Evolutionary conservation across 2,329 filamentous ascomycete genomes (phyloP), one percentile per base, ranked within the genome.

Genomic region (Zymoseptoria crescenta): DNA sequence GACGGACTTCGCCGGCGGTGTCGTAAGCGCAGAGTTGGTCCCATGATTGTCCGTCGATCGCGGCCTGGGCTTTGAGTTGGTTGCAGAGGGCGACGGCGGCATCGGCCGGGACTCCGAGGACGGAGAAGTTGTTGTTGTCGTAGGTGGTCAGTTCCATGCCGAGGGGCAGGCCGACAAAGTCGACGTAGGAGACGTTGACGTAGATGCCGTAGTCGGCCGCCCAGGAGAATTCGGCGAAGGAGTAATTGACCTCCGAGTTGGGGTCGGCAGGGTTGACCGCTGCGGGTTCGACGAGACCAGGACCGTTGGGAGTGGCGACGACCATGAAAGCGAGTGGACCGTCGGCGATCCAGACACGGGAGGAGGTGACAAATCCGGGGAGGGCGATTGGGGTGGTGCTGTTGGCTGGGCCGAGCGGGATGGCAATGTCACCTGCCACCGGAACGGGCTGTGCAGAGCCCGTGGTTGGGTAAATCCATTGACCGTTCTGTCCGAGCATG

Each of bases 31-130:
- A 77, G 48, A 87, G 78, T 61, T 83, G 75, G 62, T 83, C 79
- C 86, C 87, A 89, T 1, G 80, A 79, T 52, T 77, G 73, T 1
- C 80, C 78, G 67, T 88, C 87, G 9, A 66, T 71, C 1, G 66
- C 60, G 1, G 81, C 74, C 70, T 88, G 86, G 3, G 75, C 75
- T 51, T 74, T 75, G 30, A 89, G 73, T 1, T 74, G 79, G 2
- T 74, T 71, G 64, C 81, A 83, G 28, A 89, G 73, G 21, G 70
- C 74, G 35, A 79, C 75, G 4, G 87, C 75, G 1, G 85, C 86
- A 64, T 83, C 74, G 0, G 78, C 62, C 0, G 77, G 72, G 71
- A 87, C 81, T 2, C 87, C 87, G 76, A 69, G 87, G 87, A 68
- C 67, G 21, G 73, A 3, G 75, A 80, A 35, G 28, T 74, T 68